Percentiles rank a stretch among this genome's conserved stretches.
Evolutionary conservation across 768 basidiomycete genomes (phyloP).

Genomic region (Suillus ampliporus): DNA sequence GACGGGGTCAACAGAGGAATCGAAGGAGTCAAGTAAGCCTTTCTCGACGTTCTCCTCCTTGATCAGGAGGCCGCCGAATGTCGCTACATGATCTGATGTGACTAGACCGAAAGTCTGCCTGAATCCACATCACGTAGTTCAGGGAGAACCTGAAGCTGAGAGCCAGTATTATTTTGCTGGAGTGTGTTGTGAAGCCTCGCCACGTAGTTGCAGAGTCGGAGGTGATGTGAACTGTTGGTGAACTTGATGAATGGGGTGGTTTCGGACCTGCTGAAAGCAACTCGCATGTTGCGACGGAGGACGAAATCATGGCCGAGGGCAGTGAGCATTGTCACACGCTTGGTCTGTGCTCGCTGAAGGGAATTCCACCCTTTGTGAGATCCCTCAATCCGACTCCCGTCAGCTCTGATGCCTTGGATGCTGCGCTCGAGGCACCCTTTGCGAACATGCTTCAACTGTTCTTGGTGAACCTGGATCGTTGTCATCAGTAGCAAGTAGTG

Average conservation of each 20-base stretch:
- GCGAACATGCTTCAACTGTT: conserved; percentile 33
- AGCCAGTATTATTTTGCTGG: neutral
- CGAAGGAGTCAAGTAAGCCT: neutral
- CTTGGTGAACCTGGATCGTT: conserved; percentile 32
- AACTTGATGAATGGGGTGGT: conserved; percentile 16
- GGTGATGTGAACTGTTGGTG: conserved; percentile 30
- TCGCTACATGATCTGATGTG: conserved; percentile 1
- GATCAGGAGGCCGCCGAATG: conserved; percentile 4
- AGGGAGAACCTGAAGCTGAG: conserved; percentile 1
- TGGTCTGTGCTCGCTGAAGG: conserved; percentile 22
- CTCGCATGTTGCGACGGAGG: conserved; percentile 24
- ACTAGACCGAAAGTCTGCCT: conserved; percentile 18
- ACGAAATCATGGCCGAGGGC: conserved; percentile 28
- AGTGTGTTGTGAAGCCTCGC: conserved; percentile 22
- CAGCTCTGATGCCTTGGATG: conserved; percentile 24
- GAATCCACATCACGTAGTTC: conserved; percentile 1
- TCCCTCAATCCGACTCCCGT: conserved; percentile 37
- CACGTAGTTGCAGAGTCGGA: conserved; percentile 23
- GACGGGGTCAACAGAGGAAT: neutral
- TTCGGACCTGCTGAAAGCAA: conserved; percentile 6
- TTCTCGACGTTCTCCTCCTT: conserved; percentile 5
- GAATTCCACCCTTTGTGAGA: conserved; percentile 37
- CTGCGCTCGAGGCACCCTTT: conserved; percentile 33
- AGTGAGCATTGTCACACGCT: conserved; percentile 25
- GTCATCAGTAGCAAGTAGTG: too few relatives aligned